Evolutionary conservation across 768 basidiomycete genomes (phyloP).

Genomic region (Amanita inopinata): DNA sequence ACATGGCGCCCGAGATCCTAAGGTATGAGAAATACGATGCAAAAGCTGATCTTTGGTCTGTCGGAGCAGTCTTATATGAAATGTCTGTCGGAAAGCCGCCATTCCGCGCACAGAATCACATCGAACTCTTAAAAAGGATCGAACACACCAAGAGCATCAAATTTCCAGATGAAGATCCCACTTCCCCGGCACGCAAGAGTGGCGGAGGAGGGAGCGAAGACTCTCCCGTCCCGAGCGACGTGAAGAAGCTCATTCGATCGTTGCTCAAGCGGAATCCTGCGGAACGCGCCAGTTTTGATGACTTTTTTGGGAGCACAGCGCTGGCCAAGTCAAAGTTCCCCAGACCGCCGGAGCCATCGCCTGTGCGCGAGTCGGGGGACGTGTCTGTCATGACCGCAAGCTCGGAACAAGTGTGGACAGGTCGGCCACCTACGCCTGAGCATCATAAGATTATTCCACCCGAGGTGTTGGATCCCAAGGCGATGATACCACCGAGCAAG

Average conservation of each 20-base stretch:
- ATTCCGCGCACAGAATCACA: constrained; percentile 92
- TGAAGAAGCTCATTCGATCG: constrained; percentile 81
- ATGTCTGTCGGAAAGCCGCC: constrained; percentile 92
- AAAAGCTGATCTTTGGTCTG: constrained; percentile 96
- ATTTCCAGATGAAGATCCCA: constrained; percentile 86
- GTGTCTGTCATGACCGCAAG: constrained; percentile 21
- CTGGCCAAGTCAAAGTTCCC: constrained; percentile 73
- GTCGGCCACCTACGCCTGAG: constrained; percentile 42
- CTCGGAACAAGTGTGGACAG: constrained; percentile 22
- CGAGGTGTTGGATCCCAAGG: constrained; percentile 71
- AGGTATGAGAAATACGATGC: constrained; percentile 97
- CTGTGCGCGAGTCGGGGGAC: constrained; percentile 19
- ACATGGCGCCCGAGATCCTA: constrained; percentile 99
- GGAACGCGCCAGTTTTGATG: constrained; percentile 82
- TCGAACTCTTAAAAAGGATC: constrained; percentile 89
- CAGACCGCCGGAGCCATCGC: constrained; percentile 32
- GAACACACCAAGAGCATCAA: constrained; percentile 85
- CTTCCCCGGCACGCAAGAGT: constrained; percentile 29
- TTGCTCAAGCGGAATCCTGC: constrained; percentile 77
- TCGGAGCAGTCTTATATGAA: constrained; percentile 94
- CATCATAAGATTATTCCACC: constrained; percentile 68
- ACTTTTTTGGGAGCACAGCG: constrained; percentile 81
- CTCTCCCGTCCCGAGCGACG: constrained; percentile 61
- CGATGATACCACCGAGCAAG: constrained; percentile 75
- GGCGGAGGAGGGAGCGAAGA: constrained; percentile 39